Conservation (phyloP, 2,329 filamentous ascomycete species). For the Fusarium phyllophilum region DNA sequence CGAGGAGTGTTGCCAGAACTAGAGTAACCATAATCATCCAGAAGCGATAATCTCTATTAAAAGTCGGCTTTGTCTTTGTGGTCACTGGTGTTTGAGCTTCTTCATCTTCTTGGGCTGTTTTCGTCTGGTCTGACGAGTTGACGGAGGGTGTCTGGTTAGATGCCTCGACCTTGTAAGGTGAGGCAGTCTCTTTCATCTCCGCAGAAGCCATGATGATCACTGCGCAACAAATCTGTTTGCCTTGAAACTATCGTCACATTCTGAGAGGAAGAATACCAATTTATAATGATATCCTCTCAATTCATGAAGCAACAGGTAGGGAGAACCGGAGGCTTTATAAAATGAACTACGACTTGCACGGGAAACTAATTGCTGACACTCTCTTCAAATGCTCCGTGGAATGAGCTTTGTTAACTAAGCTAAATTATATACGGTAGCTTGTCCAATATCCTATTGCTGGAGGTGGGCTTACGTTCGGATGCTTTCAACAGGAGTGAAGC, state of each 20-base stretch:
- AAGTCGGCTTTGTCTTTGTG: not conserved
- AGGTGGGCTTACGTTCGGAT: not conserved
- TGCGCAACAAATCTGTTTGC: rapidly evolving
- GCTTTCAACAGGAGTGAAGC: not conserved
- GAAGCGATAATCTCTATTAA: conserved; percentile 39
- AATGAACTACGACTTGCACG: not conserved
- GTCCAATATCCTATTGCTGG: not conserved
- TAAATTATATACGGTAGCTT: not conserved
- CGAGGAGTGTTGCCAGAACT: conserved; percentile 34
- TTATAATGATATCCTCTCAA: not conserved
- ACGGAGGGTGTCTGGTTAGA: not conserved
- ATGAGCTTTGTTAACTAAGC: not conserved
- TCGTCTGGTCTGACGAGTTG: not conserved
- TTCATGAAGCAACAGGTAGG: rapidly evolving
- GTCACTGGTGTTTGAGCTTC: not conserved
- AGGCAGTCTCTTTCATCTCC: not conserved
- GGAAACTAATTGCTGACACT: not conserved
- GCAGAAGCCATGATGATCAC: not conserved
- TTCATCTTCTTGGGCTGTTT: not conserved
- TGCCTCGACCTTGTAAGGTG: not conserved
- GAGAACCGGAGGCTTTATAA: not conserved
- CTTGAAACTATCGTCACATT: not conserved
- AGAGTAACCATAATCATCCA: conserved; percentile 44
- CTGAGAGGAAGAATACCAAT: not conserved
- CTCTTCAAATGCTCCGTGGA: not conserved